phyloP scores from a whole-genome alignment of 2,329 filamentous ascomycete genomes.

The Fonsecaea nubica region DNA sequence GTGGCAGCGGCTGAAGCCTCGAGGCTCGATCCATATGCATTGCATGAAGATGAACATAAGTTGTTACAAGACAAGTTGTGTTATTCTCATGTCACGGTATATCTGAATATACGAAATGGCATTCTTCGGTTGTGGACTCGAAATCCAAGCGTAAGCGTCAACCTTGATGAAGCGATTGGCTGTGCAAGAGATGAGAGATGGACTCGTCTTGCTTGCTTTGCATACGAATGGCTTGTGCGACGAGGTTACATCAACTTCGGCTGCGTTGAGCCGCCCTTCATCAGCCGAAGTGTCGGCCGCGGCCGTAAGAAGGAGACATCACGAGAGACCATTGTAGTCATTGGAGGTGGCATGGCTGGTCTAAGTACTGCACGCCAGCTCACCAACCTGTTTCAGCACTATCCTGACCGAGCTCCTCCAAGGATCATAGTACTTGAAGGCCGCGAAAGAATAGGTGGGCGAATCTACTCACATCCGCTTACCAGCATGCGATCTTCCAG shows the following conservation, averaged over 20 bases:
- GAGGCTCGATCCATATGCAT: constrained; percentile 83
- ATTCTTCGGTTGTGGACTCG: constrained; percentile 88
- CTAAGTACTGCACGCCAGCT: constrained; percentile 90
- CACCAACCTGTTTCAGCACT: constrained; percentile 82
- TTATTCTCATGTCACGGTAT: constrained; percentile 87
- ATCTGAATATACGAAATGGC: constrained; percentile 93
- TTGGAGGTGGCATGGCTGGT: constrained; percentile 94
- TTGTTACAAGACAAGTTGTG: constrained; percentile 82
- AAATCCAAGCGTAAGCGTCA: constrained; percentile 82
- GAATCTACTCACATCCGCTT: constrained; percentile 84
- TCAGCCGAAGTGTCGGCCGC: constrained; percentile 49
- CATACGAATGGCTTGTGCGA: constrained; percentile 89
- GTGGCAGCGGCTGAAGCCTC: constrained; percentile 88
- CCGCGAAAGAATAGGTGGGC: constrained; percentile 82
- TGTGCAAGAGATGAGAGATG: constrained; percentile 87
- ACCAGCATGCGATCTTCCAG: constrained; percentile 63
- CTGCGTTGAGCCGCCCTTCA: constrained; percentile 74
- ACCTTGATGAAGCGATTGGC: constrained; percentile 83
- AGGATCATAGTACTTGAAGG: constrained; percentile 84
- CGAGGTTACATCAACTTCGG: constrained; percentile 97
- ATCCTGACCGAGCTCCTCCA: constrained; percentile 73
- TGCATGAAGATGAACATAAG: constrained; percentile 83
- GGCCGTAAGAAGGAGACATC: constrained; percentile 55
- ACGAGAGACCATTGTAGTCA: constrained; percentile 78
- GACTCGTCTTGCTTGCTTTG: constrained; percentile 86